Percentiles rank a stretch among this genome's conserved stretches.
Evolutionary conservation across 2,329 filamentous ascomycete genomes (phyloP).

Genomic region (Ophiocordyceps australis): DNA sequence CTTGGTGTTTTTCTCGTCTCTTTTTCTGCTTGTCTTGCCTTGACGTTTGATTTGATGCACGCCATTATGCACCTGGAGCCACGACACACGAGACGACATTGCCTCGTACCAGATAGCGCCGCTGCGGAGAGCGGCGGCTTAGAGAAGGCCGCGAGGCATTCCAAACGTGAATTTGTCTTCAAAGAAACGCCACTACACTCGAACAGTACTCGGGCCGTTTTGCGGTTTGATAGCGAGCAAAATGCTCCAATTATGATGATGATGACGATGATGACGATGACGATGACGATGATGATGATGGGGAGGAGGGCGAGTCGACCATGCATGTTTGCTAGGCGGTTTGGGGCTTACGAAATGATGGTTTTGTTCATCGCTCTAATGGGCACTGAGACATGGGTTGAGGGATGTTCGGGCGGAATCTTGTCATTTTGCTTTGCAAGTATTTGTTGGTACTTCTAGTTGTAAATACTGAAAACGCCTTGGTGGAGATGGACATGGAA

Average conservation of each 20-base stretch:
- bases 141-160: constrained; percentile 23
- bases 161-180: constrained; percentile 1
- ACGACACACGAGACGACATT: too few species aligned
- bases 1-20: background rate
- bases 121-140: constrained; percentile 12
- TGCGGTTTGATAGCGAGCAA: too few species aligned
- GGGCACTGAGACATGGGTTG: too few species aligned
- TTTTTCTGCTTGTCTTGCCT: constrained; percentile 2
- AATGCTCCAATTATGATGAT: background rate
- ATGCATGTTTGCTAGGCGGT: background rate
- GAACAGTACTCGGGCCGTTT: background rate
- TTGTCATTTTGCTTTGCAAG: too few species aligned
- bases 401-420: too few species aligned
- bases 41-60: too few species aligned
- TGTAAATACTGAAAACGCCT: too few species aligned
- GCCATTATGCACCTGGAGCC: too few species aligned
- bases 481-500: too few species aligned
- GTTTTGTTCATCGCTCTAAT: background rate
- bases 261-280: constrained; percentile 1
- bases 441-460: too few species aligned
- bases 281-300: background rate
- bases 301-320: background rate
- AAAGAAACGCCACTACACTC: too few species aligned
- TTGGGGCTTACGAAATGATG: constrained; percentile 1
- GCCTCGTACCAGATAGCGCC: constrained; percentile 9